A percentile compares a stretch with the other conserved stretches of the same genome.
These are phyloP conservation scores for Penicillium psychrofluorescens DNA, from an alignment of 495 filamentous ascomycete genomes.

Conservation along the genomic window DNA sequence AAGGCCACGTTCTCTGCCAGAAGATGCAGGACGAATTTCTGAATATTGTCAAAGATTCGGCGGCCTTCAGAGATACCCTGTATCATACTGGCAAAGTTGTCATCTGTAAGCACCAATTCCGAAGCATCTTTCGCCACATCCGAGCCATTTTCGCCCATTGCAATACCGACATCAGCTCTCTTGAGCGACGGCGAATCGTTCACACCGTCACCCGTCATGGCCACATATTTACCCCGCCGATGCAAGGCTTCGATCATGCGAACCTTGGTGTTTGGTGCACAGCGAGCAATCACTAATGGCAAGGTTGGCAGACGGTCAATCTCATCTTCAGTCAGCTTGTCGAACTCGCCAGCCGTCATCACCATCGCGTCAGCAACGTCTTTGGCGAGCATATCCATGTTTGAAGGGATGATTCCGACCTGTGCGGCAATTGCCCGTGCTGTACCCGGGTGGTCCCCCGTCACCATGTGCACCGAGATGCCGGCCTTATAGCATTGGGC, in stretches of 20 bases:
- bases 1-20: slow-evolving; percentile 68
- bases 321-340: slow-evolving; percentile 54
- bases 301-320: slow-evolving; percentile 60
- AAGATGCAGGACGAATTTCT: slow-evolving; percentile 70
- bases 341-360: slow-evolving; percentile 65
- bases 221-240: slow-evolving; percentile 57
- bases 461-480: slow-evolving; percentile 73
- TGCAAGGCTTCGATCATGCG: slow-evolving; percentile 74
- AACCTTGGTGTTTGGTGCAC: slow-evolving; percentile 65
- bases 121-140: slow-evolving; percentile 87
- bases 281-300: slow-evolving; percentile 64
- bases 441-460: slow-evolving; percentile 62
- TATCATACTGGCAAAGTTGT: slow-evolving; percentile 80
- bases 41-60: slow-evolving; percentile 70
- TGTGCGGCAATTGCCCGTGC: slow-evolving; percentile 57
- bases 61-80: slow-evolving; percentile 66
- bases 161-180: slow-evolving; percentile 77
- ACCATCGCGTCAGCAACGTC: slow-evolving; percentile 57
- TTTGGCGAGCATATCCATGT: slow-evolving; percentile 41
- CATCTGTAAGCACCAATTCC: slow-evolving; percentile 72
- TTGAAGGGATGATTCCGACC: slow-evolving; percentile 58
- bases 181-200: slow-evolving; percentile 81
- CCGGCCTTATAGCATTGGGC: slow-evolving; percentile 55
- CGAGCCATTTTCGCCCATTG: slow-evolving; percentile 69
- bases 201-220: slow-evolving; percentile 86